A percentile compares a stretch with the other conserved stretches of the same genome.
These are phyloP conservation scores for Davidsoniella australis DNA, from an alignment of 2,329 filamentous ascomycete species.

Conservation along the genomic window DNA sequence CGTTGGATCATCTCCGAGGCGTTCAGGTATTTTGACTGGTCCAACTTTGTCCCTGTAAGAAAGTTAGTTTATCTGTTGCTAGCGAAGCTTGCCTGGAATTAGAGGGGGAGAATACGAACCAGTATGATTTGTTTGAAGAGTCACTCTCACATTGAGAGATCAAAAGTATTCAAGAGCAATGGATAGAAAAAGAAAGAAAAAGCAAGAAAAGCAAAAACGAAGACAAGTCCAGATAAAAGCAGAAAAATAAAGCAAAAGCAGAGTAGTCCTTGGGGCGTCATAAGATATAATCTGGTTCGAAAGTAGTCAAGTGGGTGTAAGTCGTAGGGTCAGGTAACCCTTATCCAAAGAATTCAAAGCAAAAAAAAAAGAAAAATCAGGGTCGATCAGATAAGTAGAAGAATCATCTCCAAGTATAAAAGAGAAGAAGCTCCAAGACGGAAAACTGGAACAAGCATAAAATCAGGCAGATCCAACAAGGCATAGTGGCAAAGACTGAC, in stretches of 20 bases:
- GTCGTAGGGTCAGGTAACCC: neutral
- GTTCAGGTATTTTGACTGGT: slow-evolving; percentile 3
- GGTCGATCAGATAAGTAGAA: neutral
- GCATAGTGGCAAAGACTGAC: neutral
- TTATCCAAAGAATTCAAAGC: neutral
- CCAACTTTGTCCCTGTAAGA: slow-evolving; percentile 11
- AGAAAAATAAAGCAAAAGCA: slow-evolving; percentile 1
- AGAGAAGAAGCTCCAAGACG: neutral
- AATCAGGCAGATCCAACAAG: neutral
- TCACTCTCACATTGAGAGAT: slow-evolving; percentile 7
- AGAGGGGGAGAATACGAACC: slow-evolving; percentile 8
- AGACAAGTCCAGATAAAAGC: neutral
- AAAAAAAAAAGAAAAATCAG: neutral
- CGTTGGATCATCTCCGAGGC: neutral
- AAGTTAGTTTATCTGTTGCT: slow-evolving; percentile 1
- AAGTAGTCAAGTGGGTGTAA: neutral
- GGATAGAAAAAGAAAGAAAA: neutral
- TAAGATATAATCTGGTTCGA: neutral
- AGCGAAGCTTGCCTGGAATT: neutral
- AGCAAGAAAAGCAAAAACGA: slow-evolving; percentile 3
- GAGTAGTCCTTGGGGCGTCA: too few relatives aligned
- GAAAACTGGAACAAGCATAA: neutral
- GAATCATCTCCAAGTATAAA: neutral
- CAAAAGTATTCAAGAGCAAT: neutral
- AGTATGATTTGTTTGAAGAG: slow-evolving; percentile 4